Evolutionary conservation across 331 rosid genomes (phyloP).

Genomic region (Malus hybrid): DNA sequence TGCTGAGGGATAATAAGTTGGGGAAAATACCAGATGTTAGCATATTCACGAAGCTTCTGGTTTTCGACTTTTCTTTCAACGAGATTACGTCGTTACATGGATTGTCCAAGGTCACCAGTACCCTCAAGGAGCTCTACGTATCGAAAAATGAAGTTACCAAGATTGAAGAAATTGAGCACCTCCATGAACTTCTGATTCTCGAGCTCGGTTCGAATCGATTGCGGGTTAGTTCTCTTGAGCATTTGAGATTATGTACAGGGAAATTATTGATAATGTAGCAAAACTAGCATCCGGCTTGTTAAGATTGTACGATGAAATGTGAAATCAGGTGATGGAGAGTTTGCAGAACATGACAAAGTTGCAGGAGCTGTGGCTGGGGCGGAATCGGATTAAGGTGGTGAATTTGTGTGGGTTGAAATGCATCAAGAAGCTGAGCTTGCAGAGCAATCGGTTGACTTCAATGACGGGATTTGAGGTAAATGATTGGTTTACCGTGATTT

Average conservation of each 20-base stretch:
- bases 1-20: slow-evolving; percentile 76
- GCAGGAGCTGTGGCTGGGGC: slow-evolving; percentile 93
- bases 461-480: slow-evolving; percentile 77
- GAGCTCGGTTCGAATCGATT: slow-evolving; percentile 89
- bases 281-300: neutral
- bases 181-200: slow-evolving; percentile 60
- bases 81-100: slow-evolving; percentile 70
- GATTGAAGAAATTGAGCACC: slow-evolving; percentile 83
- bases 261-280: neutral
- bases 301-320: neutral
- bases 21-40: slow-evolving; percentile 61
- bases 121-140: slow-evolving; percentile 77
- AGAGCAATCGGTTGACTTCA: slow-evolving; percentile 87
- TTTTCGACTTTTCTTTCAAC: slow-evolving; percentile 82
- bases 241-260: neutral
- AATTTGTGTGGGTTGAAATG: slow-evolving; percentile 74
- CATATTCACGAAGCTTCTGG: slow-evolving; percentile 62
- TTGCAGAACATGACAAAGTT: slow-evolving; percentile 50
- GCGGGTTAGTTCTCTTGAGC: slow-evolving; percentile 46
- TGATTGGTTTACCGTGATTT: neutral
- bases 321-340: slow-evolving; percentile 83
- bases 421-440: slow-evolving; percentile 89
- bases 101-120: slow-evolving; percentile 40
- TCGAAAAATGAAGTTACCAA: slow-evolving; percentile 72
- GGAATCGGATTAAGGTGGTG: slow-evolving; percentile 72